phyloP scores from a whole-genome alignment of 306 rosid genomes.

The Cicer chorassanicum region DNA sequence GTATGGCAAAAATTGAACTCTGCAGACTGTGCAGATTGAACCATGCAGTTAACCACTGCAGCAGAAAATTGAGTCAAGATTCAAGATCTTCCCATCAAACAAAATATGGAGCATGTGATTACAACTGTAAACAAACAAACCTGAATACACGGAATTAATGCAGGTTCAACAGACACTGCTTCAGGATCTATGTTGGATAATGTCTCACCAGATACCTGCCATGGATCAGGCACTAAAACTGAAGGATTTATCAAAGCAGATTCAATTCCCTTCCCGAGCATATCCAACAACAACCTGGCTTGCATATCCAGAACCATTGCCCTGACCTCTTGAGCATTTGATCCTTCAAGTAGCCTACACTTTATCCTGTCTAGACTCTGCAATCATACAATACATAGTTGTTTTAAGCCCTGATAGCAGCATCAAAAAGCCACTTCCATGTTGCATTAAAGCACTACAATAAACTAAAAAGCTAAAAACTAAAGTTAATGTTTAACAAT shows the following conservation, averaged over 20 bases:
- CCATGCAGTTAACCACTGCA: neutral
- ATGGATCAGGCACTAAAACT: constrained; percentile 83
- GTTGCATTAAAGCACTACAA: neutral
- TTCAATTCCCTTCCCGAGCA: constrained; percentile 98
- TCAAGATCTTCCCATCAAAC: neutral
- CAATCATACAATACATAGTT: constrained; percentile 47
- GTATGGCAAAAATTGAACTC: neutral
- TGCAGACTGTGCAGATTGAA: neutral
- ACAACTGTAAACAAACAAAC: constrained; percentile 49
- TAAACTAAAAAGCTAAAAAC: constrained; percentile 26
- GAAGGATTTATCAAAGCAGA: constrained; percentile 86
- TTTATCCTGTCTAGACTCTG: constrained; percentile 97
- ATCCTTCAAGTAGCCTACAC: constrained; percentile 94
- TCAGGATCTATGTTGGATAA: constrained; percentile 75
- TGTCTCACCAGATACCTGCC: constrained; percentile 73
- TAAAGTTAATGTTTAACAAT: constrained; percentile 25
- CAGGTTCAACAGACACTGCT: constrained; percentile 84
- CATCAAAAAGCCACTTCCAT: neutral
- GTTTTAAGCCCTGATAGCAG: constrained; percentile 29
- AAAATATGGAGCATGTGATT: constrained; percentile 23
- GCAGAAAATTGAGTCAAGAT: neutral
- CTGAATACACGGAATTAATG: constrained; percentile 78
- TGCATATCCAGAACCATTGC: constrained; percentile 99
- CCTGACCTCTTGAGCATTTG: constrained; percentile 95
- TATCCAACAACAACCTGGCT: constrained; percentile 97